These are phyloP conservation scores for Plantago ovata DNA, from an alignment of 257 asterid genomes.

Conservation along the genomic window DNA sequence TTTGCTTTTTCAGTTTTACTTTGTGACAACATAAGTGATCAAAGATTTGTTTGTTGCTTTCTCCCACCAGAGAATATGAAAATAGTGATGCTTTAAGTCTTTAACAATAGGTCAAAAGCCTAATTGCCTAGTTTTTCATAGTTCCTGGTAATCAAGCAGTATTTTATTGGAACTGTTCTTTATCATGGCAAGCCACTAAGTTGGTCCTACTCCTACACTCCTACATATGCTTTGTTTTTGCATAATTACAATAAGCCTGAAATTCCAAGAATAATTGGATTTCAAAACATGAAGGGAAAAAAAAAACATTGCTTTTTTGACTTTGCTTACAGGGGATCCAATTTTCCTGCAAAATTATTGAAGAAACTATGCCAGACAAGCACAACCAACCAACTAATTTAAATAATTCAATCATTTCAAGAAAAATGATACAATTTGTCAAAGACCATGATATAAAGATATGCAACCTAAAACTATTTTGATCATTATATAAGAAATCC, in stretches of 20 bases:
- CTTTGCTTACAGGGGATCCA: constrained; percentile 30
- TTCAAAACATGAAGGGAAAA: constrained; percentile 1
- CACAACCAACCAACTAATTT: constrained; percentile 13
- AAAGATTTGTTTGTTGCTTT: background rate
- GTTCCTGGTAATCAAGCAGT: background rate
- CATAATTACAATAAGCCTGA: constrained; percentile 9
- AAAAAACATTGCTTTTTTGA: constrained; percentile 16
- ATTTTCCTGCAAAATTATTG: constrained; percentile 14
- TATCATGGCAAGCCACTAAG: constrained; percentile 33
- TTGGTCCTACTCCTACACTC: too few species aligned
- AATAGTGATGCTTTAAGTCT: background rate
- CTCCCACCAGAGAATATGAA: background rate
- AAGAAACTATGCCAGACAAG: constrained; percentile 3
- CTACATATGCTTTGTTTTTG: constrained; percentile 16
- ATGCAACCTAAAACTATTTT: constrained; percentile 2
- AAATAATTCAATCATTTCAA: constrained; percentile 20
- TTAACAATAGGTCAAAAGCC: background rate
- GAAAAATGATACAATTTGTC: constrained; percentile 30
- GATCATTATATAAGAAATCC: constrained; percentile 4
- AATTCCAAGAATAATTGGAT: constrained; percentile 10
- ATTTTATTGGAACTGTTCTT: constrained; percentile 15
- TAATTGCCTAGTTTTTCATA: constrained; percentile 2
- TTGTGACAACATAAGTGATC: background rate
- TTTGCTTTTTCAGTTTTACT: too few species aligned
- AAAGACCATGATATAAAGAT: constrained; percentile 19